Evolutionary conservation across 495 filamentous ascomycete species (phyloP).

Genomic region (Podospora sp.): DNA sequence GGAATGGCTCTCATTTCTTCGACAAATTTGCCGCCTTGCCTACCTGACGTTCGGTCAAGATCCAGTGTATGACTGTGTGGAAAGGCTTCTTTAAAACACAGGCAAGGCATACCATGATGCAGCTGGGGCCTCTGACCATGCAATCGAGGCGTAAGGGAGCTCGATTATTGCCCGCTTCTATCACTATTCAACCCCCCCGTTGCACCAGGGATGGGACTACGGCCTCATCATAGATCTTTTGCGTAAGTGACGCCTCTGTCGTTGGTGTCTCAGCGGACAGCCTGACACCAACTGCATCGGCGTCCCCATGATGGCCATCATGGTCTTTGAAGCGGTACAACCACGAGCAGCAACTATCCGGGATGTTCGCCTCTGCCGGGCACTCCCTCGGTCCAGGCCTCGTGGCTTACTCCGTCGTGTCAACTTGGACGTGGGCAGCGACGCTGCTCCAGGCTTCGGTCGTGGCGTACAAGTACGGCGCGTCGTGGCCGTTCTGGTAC

Average conservation of each 20-base stretch:
- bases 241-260: conserved; percentile 28
- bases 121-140: too few relatives aligned
- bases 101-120: too few relatives aligned
- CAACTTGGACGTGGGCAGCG: conserved; percentile 14
- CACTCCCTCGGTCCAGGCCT: conserved; percentile 4
- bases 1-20: too few relatives aligned
- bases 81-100: too few relatives aligned
- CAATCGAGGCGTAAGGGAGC: too few relatives aligned
- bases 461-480: conserved; percentile 15
- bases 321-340: conserved; percentile 17
- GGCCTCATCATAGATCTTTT: conserved; percentile 18
- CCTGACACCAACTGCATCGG: too few relatives aligned
- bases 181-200: too few relatives aligned
- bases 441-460: conserved; percentile 12
- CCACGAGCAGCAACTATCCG: conserved; percentile 7
- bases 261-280: conserved; percentile 65
- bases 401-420: conserved; percentile 7
- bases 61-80: too few relatives aligned
- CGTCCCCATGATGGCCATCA: conserved; percentile 4
- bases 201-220: conserved; percentile 17
- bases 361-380: conserved; percentile 14
- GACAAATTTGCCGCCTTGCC: too few relatives aligned
- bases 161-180: too few relatives aligned
- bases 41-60: too few relatives aligned
- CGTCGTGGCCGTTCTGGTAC: conserved; percentile 42